Evolutionary conservation across 2,329 filamentous ascomycete genomes (phyloP).

Genomic region (Alternaria dauci): DNA sequence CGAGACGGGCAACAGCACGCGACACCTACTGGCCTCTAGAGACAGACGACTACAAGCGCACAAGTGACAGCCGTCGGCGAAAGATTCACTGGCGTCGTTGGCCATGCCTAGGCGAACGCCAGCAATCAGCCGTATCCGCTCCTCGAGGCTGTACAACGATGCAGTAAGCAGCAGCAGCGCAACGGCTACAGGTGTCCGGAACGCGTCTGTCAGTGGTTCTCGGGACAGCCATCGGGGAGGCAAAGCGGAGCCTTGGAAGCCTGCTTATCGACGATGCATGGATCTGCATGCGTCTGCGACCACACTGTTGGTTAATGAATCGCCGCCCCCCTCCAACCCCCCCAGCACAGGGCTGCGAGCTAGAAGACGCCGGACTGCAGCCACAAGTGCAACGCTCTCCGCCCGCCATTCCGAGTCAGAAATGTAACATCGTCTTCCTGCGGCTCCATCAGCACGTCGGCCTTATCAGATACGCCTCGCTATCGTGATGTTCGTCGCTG

Average conservation of each 20-base stretch:
- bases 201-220: constrained; percentile 13
- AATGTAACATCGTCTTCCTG: constrained; percentile 14
- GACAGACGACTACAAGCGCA: constrained; percentile 3
- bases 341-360: constrained; percentile 15
- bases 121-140: constrained; percentile 1
- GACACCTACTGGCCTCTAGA: constrained; percentile 30
- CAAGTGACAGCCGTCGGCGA: constrained; percentile 5
- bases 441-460: neutral
- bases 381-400: constrained; percentile 11
- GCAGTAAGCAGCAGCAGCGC: neutral
- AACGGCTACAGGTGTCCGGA: constrained; percentile 20
- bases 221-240: constrained; percentile 15
- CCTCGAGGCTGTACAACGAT: constrained; percentile 3
- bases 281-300: constrained; percentile 6
- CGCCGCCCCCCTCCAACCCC: neutral
- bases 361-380: constrained; percentile 3
- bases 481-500: constrained; percentile 1
- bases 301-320: constrained; percentile 16
- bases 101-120: neutral
- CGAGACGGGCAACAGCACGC: constrained; percentile 37
- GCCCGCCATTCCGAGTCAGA: constrained; percentile 7
- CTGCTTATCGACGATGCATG: constrained; percentile 14
- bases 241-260: constrained; percentile 5
- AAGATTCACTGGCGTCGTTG: neutral
- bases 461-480: neutral